These are phyloP conservation scores for Penicillium sp. DNA, from an alignment of 2,329 filamentous ascomycete genomes.

Conservation along the genomic window DNA sequence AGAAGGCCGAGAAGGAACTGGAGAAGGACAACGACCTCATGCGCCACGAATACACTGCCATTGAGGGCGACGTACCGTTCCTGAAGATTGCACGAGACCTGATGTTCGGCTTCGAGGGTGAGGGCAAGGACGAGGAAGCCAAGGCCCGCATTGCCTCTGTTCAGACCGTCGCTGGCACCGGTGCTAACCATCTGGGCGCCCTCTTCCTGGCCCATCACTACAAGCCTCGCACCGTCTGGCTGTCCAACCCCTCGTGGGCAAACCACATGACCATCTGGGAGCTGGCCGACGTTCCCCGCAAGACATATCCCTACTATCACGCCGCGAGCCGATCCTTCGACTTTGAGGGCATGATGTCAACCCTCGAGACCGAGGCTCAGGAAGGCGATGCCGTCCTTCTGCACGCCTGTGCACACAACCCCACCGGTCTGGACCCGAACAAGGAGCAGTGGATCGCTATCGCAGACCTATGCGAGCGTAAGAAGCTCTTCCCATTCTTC, in stretches of 20 bases:
- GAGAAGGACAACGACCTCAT: conserved; percentile 79
- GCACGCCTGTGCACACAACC: conserved; percentile 96
- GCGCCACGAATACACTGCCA: conserved; percentile 97
- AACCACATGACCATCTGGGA: conserved; percentile 96
- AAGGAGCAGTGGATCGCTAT: conserved; percentile 90
- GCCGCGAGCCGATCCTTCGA: conserved; percentile 51
- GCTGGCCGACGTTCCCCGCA: conserved; percentile 69
- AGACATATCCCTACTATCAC: conserved; percentile 90
- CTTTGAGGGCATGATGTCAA: conserved; percentile 65
- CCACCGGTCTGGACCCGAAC: conserved; percentile 91
- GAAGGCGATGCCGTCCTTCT: conserved; percentile 81
- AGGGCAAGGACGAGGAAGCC: conserved; percentile 36
- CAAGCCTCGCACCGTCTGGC: conserved; percentile 69
- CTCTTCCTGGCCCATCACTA: conserved; percentile 90
- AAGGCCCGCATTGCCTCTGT: conserved; percentile 63
- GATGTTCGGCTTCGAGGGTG: conserved; percentile 65
- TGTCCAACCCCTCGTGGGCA: conserved; percentile 93
- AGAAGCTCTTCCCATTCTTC: conserved; percentile 94
- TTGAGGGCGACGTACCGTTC: conserved; percentile 80
- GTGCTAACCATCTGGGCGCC: conserved; percentile 86
- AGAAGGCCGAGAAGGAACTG: conserved; percentile 71
- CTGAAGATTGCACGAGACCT: conserved; percentile 84
- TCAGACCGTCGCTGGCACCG: conserved; percentile 94
- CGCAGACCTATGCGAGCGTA: conserved; percentile 70
- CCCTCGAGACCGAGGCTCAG: conserved; percentile 79